Evolutionary conservation across 2,329 filamentous ascomycete genomes (phyloP).

Genomic region (Westerdykella sp.): DNA sequence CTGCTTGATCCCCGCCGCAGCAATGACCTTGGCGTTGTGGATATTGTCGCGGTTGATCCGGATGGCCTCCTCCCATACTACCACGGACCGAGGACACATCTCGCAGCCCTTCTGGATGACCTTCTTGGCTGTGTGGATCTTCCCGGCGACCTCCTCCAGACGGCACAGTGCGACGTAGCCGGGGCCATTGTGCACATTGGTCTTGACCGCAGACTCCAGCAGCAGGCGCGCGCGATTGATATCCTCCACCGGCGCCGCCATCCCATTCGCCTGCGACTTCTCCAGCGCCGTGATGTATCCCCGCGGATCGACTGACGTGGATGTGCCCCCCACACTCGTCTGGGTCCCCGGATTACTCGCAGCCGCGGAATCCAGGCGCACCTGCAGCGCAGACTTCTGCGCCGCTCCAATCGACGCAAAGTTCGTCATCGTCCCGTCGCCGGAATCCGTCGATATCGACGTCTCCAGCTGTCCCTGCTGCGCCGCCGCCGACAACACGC

Average conservation of each 20-base stretch:
- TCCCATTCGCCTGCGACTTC: slow-evolving; percentile 71
- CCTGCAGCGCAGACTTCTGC: slow-evolving; percentile 89
- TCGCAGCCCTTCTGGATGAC: slow-evolving; percentile 84
- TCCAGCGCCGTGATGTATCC: slow-evolving; percentile 91
- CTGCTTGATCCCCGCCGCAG: slow-evolving; percentile 83
- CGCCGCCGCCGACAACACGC: slow-evolving; percentile 80
- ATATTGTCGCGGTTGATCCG: slow-evolving; percentile 69
- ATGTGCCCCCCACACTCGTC: slow-evolving; percentile 61
- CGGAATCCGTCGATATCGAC: slow-evolving; percentile 65
- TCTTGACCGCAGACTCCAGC: slow-evolving; percentile 94
- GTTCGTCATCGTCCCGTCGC: slow-evolving; percentile 90
- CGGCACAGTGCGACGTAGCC: slow-evolving; percentile 94
- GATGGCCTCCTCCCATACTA: slow-evolving; percentile 95
- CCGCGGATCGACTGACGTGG: slow-evolving; percentile 88
- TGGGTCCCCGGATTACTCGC: slow-evolving; percentile 60
- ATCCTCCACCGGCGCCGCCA: slow-evolving; percentile 75
- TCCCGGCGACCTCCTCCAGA: slow-evolving; percentile 86
- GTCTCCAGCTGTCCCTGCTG: slow-evolving; percentile 78
- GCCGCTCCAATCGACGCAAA: slow-evolving; percentile 97
- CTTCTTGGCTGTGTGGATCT: slow-evolving; percentile 80
- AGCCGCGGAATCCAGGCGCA: slow-evolving; percentile 85
- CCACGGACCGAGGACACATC: slow-evolving; percentile 87
- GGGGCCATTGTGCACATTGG: slow-evolving; percentile 88
- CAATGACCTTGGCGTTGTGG: slow-evolving; percentile 92
- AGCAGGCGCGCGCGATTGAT: slow-evolving; percentile 89